phyloP scores from a whole-genome alignment of 1,139 yeast genomes.

The Torulaspora globosa region DNA sequence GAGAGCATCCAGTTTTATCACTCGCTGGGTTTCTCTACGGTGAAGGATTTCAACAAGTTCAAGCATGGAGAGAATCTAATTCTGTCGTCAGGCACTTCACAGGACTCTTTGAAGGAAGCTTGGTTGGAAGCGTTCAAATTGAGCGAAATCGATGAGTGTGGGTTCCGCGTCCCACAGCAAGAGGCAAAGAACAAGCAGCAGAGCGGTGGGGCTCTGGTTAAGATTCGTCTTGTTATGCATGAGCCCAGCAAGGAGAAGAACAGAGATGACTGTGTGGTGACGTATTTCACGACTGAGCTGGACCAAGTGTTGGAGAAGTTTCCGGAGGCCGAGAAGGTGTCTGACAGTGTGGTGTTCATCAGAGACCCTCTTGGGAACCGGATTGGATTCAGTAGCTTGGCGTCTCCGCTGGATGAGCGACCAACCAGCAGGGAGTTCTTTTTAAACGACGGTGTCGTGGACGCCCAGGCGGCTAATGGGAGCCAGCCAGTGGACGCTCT shows the following conservation, averaged over 20 bases:
- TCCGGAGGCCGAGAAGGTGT: slow-evolving; percentile 28
- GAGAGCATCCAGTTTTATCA: slow-evolving; percentile 51
- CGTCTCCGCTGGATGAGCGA: slow-evolving; percentile 35
- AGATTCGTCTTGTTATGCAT: slow-evolving; percentile 51
- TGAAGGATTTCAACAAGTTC: slow-evolving; percentile 49
- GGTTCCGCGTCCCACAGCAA: slow-evolving; percentile 55
- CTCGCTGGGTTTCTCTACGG: slow-evolving; percentile 54
- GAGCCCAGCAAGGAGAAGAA: slow-evolving; percentile 34
- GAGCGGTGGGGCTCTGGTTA: slow-evolving; percentile 57
- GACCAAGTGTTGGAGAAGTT: slow-evolving; percentile 41
- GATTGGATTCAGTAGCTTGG: slow-evolving; percentile 43
- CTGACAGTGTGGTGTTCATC: slow-evolving; percentile 35
- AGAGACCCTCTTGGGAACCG: slow-evolving; percentile 58
- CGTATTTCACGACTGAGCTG: slow-evolving; percentile 52
- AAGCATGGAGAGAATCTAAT: slow-evolving; percentile 36
- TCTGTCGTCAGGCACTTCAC: slow-evolving; percentile 49
- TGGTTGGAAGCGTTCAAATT: slow-evolving; percentile 72
- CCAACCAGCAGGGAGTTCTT: slow-evolving; percentile 39
- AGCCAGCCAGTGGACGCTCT: slow-evolving; percentile 19
- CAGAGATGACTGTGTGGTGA: slow-evolving; percentile 37
- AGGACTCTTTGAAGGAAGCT: slow-evolving; percentile 60
- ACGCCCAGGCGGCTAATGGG: background rate
- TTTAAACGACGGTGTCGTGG: slow-evolving; percentile 16
- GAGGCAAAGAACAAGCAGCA: slow-evolving; percentile 44
- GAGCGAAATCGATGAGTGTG: slow-evolving; percentile 46